Evolutionary conservation across 352 stramenopile species (phyloP), one percentile per base, ranked within the genome.

Genomic region (Pythium guiyangense): DNA sequence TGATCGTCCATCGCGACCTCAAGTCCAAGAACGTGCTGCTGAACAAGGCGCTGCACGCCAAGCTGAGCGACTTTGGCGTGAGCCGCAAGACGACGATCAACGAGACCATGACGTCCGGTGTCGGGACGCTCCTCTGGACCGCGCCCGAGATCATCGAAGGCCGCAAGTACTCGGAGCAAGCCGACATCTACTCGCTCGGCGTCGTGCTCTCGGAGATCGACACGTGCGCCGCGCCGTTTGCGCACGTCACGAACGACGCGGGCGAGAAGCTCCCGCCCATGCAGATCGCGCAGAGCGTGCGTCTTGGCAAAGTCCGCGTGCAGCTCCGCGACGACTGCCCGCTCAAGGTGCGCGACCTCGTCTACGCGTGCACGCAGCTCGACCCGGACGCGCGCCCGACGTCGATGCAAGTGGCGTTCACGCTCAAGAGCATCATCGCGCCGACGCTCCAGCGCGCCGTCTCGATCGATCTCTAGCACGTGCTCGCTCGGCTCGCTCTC

Each of bases 11-110:
- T 57, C 80, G 86, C 34, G 86, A 96, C 31, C 70, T 96, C 61
- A 96, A 96, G 67, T 88, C 77, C 42, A 88, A 90, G 61, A 96
- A 96, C 44, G 76, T 95, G 43, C 70, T 95, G 42, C 67, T 96
- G 3, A 78, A 89, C 57, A 71, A 73, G 34, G 69, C 75, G 12
- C 71, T 74, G 37, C 72, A 84, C 22, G 84, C 77, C 29, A 96
- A 96, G 63, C 66, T 96, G 29, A 88, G 77, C 20, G 88, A 96
- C 64, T 96, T 96, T 64, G 88, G 87, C 4, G 74, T 96, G 26
- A 90, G 80, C 45, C 76, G 85, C 39, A 81, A 90, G 57, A 79
- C 81, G 11, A 68, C 66, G 18, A 67, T 87, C 25, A 87, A 91
- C 57, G 74, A 90, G 50, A 90, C 81, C 0, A 84, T 88, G 72